phyloP scores from a whole-genome alignment of 2,329 filamentous ascomycete genomes.

The Calonectria honghensis region DNA sequence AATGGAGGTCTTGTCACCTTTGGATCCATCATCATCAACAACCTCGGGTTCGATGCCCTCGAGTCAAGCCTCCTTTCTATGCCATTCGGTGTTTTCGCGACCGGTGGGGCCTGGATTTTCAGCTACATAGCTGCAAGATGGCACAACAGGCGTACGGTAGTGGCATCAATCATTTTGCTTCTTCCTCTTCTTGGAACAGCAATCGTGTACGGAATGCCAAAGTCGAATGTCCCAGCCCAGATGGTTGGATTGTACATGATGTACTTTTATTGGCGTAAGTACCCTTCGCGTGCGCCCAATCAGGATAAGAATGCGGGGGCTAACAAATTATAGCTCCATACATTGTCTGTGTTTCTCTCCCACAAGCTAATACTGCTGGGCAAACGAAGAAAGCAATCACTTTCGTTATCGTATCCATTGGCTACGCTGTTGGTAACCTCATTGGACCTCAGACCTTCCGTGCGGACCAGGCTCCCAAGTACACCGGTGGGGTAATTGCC shows the following conservation, averaged over 20 bases:
- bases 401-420: constrained; percentile 67
- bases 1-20: constrained; percentile 66
- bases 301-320: rapidly evolving
- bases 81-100: constrained; percentile 38
- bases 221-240: constrained; percentile 38
- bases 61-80: constrained; percentile 38
- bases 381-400: constrained; percentile 63
- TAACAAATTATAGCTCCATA: constrained; percentile 31
- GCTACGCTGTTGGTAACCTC: constrained; percentile 62
- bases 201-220: constrained; percentile 39
- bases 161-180: constrained; percentile 32
- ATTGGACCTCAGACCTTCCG: constrained; percentile 63
- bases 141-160: constrained; percentile 31
- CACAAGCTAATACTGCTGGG: constrained; percentile 57
- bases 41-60: constrained; percentile 34
- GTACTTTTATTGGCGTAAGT: constrained; percentile 42
- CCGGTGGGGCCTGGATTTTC: constrained; percentile 34
- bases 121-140: constrained; percentile 29
- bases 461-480: constrained; percentile 58
- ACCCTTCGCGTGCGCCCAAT: not conserved
- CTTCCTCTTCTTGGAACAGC: constrained; percentile 40
- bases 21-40: constrained; percentile 42
- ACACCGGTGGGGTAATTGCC: constrained; percentile 47
- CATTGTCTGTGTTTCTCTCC: constrained; percentile 37
- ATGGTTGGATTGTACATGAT: constrained; percentile 44